Conservation (phyloP, 2,329 filamentous ascomycete species). For the Fusarium miscanthi region DNA sequence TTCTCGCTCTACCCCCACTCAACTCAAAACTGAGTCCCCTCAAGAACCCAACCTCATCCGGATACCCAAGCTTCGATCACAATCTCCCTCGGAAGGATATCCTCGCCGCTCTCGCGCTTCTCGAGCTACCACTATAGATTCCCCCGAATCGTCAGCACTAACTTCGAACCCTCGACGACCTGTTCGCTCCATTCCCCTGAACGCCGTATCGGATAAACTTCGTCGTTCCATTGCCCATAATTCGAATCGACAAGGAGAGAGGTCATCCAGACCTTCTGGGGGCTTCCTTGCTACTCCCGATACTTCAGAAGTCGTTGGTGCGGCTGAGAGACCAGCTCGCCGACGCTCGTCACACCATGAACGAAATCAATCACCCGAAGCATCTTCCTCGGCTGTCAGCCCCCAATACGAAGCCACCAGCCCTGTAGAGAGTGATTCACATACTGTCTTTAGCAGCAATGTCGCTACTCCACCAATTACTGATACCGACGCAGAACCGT, state of each 20-base stretch:
- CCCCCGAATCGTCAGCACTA: slow-evolving; percentile 42
- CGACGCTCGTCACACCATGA: slow-evolving; percentile 56
- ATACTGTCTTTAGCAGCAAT: slow-evolving; percentile 70
- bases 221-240: slow-evolving; percentile 49
- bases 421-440: slow-evolving; percentile 64
- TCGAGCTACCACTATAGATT: slow-evolving; percentile 47
- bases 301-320: slow-evolving; percentile 58
- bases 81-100: slow-evolving; percentile 50
- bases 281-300: slow-evolving; percentile 68
- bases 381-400: slow-evolving; percentile 53
- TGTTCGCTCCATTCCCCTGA: slow-evolving; percentile 46
- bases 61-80: slow-evolving; percentile 46
- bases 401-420: slow-evolving; percentile 61
- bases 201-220: slow-evolving; percentile 50
- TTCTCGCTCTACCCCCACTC: slow-evolving; percentile 42
- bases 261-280: slow-evolving; percentile 40
- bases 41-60: slow-evolving; percentile 45
- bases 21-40: slow-evolving; percentile 44
- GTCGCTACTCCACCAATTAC: slow-evolving; percentile 81
- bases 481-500: slow-evolving; percentile 75
- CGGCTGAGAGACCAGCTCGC: slow-evolving; percentile 52
- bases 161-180: slow-evolving; percentile 41
- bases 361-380: slow-evolving; percentile 58
- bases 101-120: slow-evolving; percentile 47
- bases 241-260: slow-evolving; percentile 43